phyloP scores from a whole-genome alignment of 108 stramenopile genomes.

The Fragilariopsis cylindrus region DNA sequence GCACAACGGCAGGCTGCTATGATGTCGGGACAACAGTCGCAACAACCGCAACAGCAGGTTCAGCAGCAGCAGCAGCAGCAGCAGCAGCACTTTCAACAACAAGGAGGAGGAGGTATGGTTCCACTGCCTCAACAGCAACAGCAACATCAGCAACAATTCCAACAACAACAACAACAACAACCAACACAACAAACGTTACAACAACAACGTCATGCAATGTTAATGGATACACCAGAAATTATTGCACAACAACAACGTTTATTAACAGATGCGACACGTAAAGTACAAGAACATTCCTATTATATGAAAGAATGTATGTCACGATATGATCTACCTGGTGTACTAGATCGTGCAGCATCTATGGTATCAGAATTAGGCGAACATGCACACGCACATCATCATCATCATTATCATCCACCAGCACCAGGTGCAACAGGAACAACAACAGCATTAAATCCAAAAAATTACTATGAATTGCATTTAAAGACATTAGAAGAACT shows the following conservation, averaged over 20 bases:
- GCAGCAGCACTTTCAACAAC: background rate
- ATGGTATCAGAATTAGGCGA: constrained; percentile 96
- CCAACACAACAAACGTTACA: constrained; percentile 10
- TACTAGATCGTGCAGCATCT: constrained; percentile 77
- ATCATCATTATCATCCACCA: constrained; percentile 38
- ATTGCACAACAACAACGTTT: constrained; percentile 51
- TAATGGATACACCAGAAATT: constrained; percentile 38
- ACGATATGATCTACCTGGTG: constrained; percentile 64
- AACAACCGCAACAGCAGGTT: background rate
- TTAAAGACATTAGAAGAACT: constrained; percentile 95
- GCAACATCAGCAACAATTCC: constrained; percentile 22
- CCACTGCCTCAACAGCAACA: constrained; percentile 18
- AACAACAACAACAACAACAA: constrained; percentile 15
- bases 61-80: constrained; percentile 19
- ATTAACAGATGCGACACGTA: constrained; percentile 58
- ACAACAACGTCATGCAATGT: constrained; percentile 25
- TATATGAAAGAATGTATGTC: constrained; percentile 87
- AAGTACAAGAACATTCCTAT: constrained; percentile 72
- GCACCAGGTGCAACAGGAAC: constrained; percentile 38
- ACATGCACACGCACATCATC: constrained; percentile 65
- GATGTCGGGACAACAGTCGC: constrained; percentile 1
- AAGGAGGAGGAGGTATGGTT: background rate
- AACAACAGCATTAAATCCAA: constrained; percentile 83
- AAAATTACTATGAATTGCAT: constrained; percentile 99
- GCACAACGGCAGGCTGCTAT: constrained; percentile 16